Base-by-base conservation (phyloP, 352 stramenopile genomes). In the Globisporangium iwayamae region DNA sequence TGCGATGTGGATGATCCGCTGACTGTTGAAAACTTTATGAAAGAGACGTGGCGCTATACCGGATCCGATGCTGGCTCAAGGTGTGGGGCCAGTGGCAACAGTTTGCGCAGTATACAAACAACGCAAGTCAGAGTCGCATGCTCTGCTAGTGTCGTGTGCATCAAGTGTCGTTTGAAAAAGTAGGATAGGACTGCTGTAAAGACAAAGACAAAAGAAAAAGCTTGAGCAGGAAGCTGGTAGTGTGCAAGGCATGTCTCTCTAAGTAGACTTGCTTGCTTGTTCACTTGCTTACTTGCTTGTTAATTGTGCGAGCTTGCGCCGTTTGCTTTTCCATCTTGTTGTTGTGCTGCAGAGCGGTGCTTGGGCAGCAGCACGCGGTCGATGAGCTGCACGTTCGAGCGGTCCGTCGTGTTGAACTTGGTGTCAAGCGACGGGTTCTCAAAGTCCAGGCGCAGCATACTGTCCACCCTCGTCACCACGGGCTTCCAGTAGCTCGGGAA, bases 401-500 rank as follows among this genome's bases (percentile, higher is more conserved):
- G 87, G 59, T 96, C 87, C 36, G 63, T 75, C 25, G 76, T 78
- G 68, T 92, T 93, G 54, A 93, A 85, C 43, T 85, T 90, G 55
- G 41, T 66, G 59, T 94, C 85, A 16, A 94, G 70, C 47, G 77
- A 81, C 20, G 78, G 81, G 65, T 95, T 90, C 66, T 95, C 87
- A 60, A 95, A 93, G 62, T 95, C 86, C 53, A 93, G 62, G 22
- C 86, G 84, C 63, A 95, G 62, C 68, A 95, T 85, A 63, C 91
- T 92, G 71, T 88, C 83, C 61, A 93, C 81, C 66, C 85, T 90
- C 60, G 80, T 89, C 63, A 90, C 76, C 72, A 90, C 69, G 57
- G 84, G 84, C 62, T 91, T 87, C 86, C 84, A 93, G 64, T 90
- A 93, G 71, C 85, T 95, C 30, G 86, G 86, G 16, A 73, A 67